These are phyloP conservation scores for Starmera stellimalicola DNA, from an alignment of 1,139 yeast species.

Conservation along the genomic window DNA sequence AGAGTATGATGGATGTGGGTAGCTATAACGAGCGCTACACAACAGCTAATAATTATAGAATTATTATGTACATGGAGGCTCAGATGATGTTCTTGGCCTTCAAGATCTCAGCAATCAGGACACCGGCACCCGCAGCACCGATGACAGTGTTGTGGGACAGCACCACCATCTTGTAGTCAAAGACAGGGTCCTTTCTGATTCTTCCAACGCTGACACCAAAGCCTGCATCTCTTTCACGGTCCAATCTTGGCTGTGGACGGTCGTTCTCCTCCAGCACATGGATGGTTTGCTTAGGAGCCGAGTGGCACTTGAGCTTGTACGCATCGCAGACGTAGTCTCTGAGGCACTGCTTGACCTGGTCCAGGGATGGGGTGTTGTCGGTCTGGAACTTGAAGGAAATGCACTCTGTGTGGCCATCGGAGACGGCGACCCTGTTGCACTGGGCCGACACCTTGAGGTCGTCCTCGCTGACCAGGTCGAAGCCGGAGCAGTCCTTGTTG, in stretches of 20 bases:
- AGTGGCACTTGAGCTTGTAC: constrained; percentile 61
- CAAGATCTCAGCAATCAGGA: constrained; percentile 87
- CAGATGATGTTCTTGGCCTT: constrained; percentile 68
- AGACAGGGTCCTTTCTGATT: constrained; percentile 83
- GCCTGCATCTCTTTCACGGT: constrained; percentile 91
- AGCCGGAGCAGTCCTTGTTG: constrained; percentile 38
- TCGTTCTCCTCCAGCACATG: constrained; percentile 86
- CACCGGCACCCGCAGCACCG: constrained; percentile 99
- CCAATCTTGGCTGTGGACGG: constrained; percentile 97
- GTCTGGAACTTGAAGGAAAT: constrained; percentile 77
- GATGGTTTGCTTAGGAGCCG: constrained; percentile 89
- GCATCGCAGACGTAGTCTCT: constrained; percentile 82
- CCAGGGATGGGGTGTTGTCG: constrained; percentile 78
- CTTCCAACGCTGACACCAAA: constrained; percentile 95
- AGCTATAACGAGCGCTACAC: no score
- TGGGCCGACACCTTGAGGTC: constrained; percentile 88
- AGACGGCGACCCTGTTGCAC: constrained; percentile 93
- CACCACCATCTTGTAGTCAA: constrained; percentile 93
- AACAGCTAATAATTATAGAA: no score
- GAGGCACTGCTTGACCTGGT: constrained; percentile 62
- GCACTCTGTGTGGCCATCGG: constrained; percentile 97
- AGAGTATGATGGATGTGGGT: no score
- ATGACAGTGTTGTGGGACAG: constrained; percentile 93
- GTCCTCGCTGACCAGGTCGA: constrained; percentile 54
- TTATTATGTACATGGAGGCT: no score